phyloP scores from a whole-genome alignment of 108 stramenopile species.

The Chaetoceros muelleri region DNA sequence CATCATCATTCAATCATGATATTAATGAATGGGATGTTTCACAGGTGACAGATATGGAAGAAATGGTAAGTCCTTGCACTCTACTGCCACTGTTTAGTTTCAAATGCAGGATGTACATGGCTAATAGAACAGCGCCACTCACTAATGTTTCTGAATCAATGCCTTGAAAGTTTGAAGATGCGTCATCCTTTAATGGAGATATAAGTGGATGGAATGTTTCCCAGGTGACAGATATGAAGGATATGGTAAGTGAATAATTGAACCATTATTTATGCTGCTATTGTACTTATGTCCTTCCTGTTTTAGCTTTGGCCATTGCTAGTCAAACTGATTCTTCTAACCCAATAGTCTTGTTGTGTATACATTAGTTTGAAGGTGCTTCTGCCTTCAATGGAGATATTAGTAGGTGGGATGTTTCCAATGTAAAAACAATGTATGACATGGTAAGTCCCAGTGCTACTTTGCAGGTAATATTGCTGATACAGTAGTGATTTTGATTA shows the following conservation, averaged over 20 bases:
- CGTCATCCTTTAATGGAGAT: conserved; percentile 12
- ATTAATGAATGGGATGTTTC: conserved; percentile 19
- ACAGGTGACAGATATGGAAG: conserved; percentile 12
- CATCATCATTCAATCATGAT: conserved; percentile 25
- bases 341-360: too few species aligned
- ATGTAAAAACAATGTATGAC: conserved; percentile 13
- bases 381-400: conserved; percentile 27
- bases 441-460: too few species aligned
- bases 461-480: too few species aligned
- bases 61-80: too few species aligned
- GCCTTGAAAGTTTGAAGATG: conserved; percentile 13
- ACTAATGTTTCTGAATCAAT: too few species aligned
- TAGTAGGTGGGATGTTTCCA: conserved; percentile 14
- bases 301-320: background rate
- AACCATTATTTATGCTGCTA: background rate
- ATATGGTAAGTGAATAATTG: too few species aligned
- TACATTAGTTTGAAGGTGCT: conserved; percentile 24
- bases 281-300: too few species aligned
- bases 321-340: background rate
- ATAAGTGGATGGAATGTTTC: conserved; percentile 13
- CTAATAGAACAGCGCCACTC: too few species aligned
- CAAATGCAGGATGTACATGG: too few species aligned
- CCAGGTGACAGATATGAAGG: conserved; percentile 6
- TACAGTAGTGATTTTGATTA: too few species aligned
- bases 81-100: too few species aligned